phyloP scores from a whole-genome alignment of 148 eudicot genomes.

The Amaranthus hypochondriacus region DNA sequence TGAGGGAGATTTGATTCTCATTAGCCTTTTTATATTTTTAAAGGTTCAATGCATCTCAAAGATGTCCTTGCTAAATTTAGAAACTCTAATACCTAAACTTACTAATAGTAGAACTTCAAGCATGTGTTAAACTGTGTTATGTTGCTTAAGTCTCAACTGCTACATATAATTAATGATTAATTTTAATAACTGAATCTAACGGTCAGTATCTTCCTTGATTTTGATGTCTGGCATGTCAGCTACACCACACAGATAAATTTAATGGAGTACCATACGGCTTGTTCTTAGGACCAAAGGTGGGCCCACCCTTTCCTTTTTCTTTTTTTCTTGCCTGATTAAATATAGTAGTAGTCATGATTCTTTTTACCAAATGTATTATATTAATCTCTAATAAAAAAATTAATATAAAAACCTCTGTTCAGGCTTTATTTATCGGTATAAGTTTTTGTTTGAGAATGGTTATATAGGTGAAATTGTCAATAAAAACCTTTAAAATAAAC shows the following conservation, averaged over 20 bases:
- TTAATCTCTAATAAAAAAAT: too few species aligned
- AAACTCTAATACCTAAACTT: background rate
- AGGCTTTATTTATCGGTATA: too few species aligned
- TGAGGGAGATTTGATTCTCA: constrained; percentile 3
- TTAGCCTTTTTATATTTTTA: background rate
- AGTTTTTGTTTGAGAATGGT: too few species aligned
- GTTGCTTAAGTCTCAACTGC: background rate
- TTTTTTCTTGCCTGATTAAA: background rate
- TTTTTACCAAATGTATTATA: background rate
- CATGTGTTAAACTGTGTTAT: constrained; percentile 9
- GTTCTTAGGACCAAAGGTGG: constrained; percentile 93
- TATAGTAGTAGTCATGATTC: background rate
- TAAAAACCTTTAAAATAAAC: too few species aligned
- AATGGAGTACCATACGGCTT: constrained; percentile 93
- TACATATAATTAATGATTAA: background rate
- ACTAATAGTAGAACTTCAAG: background rate
- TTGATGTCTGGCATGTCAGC: constrained; percentile 42
- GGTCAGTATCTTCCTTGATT: constrained; percentile 33
- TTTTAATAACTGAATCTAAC: constrained; percentile 25
- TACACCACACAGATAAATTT: constrained; percentile 92
- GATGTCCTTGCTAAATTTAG: background rate
- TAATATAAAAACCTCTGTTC: too few species aligned
- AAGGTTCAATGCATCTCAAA: constrained; percentile 14
- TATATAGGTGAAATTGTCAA: too few species aligned
- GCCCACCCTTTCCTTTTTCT: background rate